Base-by-base conservation (phyloP, 805 yeast species). In the Cyberlindnera lachancei region DNA sequence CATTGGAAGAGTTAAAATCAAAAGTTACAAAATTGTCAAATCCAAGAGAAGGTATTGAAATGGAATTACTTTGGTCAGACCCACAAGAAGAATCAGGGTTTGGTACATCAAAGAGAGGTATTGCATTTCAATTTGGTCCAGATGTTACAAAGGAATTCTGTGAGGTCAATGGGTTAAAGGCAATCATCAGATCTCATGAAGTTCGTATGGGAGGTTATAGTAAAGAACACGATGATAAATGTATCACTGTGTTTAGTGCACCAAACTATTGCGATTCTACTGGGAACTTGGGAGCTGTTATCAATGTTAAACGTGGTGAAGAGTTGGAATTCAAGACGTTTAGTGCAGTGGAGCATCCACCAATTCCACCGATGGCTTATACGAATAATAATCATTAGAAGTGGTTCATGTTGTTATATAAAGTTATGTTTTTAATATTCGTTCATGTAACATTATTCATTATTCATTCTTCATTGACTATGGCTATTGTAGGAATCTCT, bases 11-110 rank as follows among this genome's bases (percentile, higher is more conserved):
- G 42, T 74, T 92, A 45, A 75, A 80, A 45, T 63, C 69, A 18
- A 66, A 81, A 40, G 72, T 86, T 44, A 68, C 95, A 35, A 80
- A 82, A 53, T 65, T 74, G 15, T 95, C 85, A 58, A 97, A 97
- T 17, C 90, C 94, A 27, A 73, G 79, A 46, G 85, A 82, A 31
- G 97, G 97, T 7, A 65, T 86, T 22, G 94, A 90, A 57, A 92
- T 90, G 96, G 98, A 92, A 52, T 66, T 92, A 52, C 64, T 92
- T 39, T 92, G 98, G 98, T 85, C 96, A 0, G 98, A 92, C 58
- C 98, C 98, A 1, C 96, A 87, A 56, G 64, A 65, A 0, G 66
- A 61, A 11, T 61, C 71, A 14, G 98, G 97, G 6, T 70, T 94
- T 22, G 74, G 86, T 2, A 85, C 92, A 5, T 82, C 94, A 15